phyloP scores from a whole-genome alignment of 352 stramenopile species.

The Phytophthora pseudosyringae region DNA sequence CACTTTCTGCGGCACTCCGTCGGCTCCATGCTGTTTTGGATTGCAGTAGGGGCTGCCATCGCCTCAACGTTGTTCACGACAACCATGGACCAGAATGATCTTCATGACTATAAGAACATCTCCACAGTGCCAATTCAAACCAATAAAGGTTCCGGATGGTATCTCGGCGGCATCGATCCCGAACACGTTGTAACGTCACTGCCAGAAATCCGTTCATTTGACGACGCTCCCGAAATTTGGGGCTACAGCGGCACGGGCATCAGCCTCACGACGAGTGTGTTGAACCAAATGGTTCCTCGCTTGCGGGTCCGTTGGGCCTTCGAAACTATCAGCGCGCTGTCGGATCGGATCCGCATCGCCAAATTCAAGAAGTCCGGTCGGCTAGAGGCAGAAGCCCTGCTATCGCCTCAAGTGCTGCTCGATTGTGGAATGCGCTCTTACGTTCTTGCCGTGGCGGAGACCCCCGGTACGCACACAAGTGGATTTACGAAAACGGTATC shows the following conservation, averaged over 20 bases:
- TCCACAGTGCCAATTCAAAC: neutral
- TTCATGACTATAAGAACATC: slow-evolving; percentile 25
- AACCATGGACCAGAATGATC: slow-evolving; percentile 22
- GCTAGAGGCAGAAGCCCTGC: slow-evolving; percentile 55
- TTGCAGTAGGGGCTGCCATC: slow-evolving; percentile 48
- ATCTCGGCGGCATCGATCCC: slow-evolving; percentile 60
- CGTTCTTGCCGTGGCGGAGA: slow-evolving; percentile 69
- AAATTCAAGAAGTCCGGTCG: slow-evolving; percentile 57
- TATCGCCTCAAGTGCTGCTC: slow-evolving; percentile 68
- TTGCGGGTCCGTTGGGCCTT: slow-evolving; percentile 79
- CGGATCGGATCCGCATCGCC: slow-evolving; percentile 73
- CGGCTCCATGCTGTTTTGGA: slow-evolving; percentile 38
- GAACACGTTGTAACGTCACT: slow-evolving; percentile 49
- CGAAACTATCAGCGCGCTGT: slow-evolving; percentile 62
- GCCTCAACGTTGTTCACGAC: slow-evolving; percentile 30
- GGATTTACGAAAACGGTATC: slow-evolving; percentile 81
- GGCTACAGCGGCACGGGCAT: slow-evolving; percentile 76
- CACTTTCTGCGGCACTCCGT: slow-evolving; percentile 28
- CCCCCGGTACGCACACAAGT: slow-evolving; percentile 76
- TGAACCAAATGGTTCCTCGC: slow-evolving; percentile 80
- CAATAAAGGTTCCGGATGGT: slow-evolving; percentile 57
- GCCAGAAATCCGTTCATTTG: slow-evolving; percentile 48
- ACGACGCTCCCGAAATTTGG: slow-evolving; percentile 64
- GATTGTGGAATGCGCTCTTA: slow-evolving; percentile 83
- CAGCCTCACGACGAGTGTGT: slow-evolving; percentile 62